Base-by-base conservation (phyloP, 108 stramenopile genomes). In the Ochromonas danica region DNA sequence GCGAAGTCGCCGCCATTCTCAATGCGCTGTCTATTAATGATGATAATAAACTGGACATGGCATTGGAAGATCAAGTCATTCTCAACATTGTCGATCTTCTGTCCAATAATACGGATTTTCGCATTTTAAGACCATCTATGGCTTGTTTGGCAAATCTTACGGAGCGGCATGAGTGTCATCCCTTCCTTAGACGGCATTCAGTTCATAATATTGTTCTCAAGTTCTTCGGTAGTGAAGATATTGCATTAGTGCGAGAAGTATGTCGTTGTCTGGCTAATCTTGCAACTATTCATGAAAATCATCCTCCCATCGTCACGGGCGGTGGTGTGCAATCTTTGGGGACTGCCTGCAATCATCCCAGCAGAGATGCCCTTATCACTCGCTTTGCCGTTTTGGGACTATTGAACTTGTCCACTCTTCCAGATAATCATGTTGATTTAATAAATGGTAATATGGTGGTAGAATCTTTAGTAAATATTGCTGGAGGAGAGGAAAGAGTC, bases 41-140 rank as follows among this genome's bases (percentile, higher is more conserved):
- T 75, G 83, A 88, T 39, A 92, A 91, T 77, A 93, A 92, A 84
- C 81, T 92, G 45, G 92, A 91, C 63, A 75, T 93, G 35, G 89
- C 82, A 0, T 39, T 82, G 39, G 78, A 82, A 14, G 39, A 28
- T 39, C 67, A 39, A 28, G 28, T 80, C 0, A 57, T 86, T 30
- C 45, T 43, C 3, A 81, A 86, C 1, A 78, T 90, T 35, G 86
- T 89, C 1, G 45, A 67, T 36, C 31, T 51, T 6, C 84, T 90
- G 30, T 75, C 83, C 41, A 74, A 71, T 40, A 67, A 81, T 79
- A 79, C 39, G 17, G 87, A 90, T 62, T 61, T 70, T 0, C 14
- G 43, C 14, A 63, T 79, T 27, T 51, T 40, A 40, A 63, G 87
- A 10, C 82, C 85, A 70, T 83, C 88, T n/a, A 84, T 87, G 51